Evolutionary conservation across 495 filamentous ascomycete species (phyloP).

Genomic region (Daldinia vernicosa): DNA sequence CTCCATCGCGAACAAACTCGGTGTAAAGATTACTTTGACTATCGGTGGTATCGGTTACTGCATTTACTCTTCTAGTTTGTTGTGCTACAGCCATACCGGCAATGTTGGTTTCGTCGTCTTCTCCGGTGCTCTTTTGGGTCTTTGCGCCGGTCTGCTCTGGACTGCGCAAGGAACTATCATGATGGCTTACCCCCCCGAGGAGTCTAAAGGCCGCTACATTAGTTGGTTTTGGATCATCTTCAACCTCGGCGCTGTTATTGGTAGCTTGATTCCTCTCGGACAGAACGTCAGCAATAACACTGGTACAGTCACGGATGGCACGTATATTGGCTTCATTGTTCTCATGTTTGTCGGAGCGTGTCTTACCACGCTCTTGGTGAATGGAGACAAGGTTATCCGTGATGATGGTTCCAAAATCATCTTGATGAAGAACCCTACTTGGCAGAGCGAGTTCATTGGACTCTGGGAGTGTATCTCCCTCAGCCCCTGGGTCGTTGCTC

Average conservation of each 20-base stretch:
- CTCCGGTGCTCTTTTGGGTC: conserved; percentile 74
- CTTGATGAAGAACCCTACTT: conserved; percentile 86
- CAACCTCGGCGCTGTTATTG: conserved; percentile 92
- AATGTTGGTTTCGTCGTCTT: conserved; percentile 83
- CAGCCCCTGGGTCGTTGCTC: conserved; percentile 79
- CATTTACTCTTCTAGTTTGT: conserved; percentile 79
- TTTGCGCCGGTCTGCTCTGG: conserved; percentile 90
- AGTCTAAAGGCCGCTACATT: conserved; percentile 86
- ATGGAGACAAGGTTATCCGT: conserved; percentile 80
- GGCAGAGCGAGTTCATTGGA: conserved; percentile 79
- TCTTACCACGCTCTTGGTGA: conserved; percentile 75
- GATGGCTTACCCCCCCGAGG: conserved; percentile 90
- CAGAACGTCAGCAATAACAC: conserved; percentile 75
- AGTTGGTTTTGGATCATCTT: conserved; percentile 95
- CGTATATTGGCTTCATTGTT: conserved; percentile 90
- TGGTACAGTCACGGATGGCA: conserved; percentile 77
- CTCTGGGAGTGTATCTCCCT: conserved; percentile 75
- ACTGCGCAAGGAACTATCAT: conserved; percentile 93
- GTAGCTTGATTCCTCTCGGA: conserved; percentile 81
- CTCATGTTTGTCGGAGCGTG: conserved; percentile 79
- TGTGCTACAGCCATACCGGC: conserved; percentile 81
- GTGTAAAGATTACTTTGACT: conserved; percentile 74
- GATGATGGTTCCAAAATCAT: conserved; percentile 83
- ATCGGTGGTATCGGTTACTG: conserved; percentile 89
- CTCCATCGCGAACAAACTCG: conserved; percentile 78